phyloP scores from a whole-genome alignment of 75 land plant genomes.

The Adiantum capillusveneris region DNA sequence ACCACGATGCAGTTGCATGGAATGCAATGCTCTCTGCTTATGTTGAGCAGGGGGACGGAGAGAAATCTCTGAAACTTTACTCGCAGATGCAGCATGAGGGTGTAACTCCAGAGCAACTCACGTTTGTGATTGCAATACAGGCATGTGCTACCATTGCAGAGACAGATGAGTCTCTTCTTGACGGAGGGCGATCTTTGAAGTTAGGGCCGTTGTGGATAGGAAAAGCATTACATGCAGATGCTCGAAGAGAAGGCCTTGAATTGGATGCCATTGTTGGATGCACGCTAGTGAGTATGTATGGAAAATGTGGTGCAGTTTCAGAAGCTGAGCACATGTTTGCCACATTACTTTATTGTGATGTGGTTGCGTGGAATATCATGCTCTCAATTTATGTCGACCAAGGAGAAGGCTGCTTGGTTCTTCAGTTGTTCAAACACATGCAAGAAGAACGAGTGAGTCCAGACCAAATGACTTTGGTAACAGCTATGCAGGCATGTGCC shows the following conservation, averaged over 20 bases:
- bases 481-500: constrained; percentile 34
- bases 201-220: no score
- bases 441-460: constrained; percentile 11
- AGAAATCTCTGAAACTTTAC: background rate
- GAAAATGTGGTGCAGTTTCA: background rate
- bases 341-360: constrained; percentile 31
- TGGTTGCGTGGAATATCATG: constrained; percentile 45
- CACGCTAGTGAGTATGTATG: background rate
- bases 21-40: constrained; percentile 4
- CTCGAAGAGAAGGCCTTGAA: background rate
- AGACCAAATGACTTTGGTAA: constrained; percentile 28
- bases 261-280: background rate
- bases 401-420: constrained; percentile 12
- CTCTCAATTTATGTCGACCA: constrained; percentile 33
- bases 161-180: no score
- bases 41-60: background rate
- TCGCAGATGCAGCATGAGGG: constrained; percentile 5
- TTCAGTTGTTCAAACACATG: constrained; percentile 26
- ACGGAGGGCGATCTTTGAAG: no score
- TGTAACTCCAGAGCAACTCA: constrained; percentile 6
- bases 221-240: background rate
- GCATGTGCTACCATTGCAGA: background rate
- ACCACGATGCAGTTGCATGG: constrained; percentile 3
- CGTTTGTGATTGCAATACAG: background rate
- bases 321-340: constrained; percentile 23